Conservation (phyloP, 2,329 filamentous ascomycete species). For the Achaetomium macrosporum region DNA sequence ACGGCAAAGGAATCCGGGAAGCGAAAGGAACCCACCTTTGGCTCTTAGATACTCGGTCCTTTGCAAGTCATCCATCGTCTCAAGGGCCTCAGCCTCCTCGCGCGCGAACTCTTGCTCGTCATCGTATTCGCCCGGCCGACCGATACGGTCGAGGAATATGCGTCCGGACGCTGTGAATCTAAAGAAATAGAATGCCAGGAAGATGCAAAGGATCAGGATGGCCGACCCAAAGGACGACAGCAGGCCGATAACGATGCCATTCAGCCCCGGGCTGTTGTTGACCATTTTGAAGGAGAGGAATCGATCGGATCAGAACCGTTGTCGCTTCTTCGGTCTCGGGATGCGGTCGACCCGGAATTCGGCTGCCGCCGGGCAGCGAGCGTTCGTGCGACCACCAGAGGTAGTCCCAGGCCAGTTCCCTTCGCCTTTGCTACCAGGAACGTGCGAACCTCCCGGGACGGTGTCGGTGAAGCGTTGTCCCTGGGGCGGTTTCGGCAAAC, state of each 20-base stretch:
- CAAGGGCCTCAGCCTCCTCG: constrained; percentile 91
- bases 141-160: constrained; percentile 89
- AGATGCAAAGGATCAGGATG: constrained; percentile 71
- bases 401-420: neutral
- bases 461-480: neutral
- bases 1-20: neutral
- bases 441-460: neutral
- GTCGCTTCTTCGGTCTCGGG: neutral
- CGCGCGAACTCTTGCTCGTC: constrained; percentile 92
- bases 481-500: neutral
- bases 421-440: neutral
- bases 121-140: constrained; percentile 91
- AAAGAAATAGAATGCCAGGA: constrained; percentile 86
- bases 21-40: constrained; percentile 61
- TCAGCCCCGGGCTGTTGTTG: constrained; percentile 34
- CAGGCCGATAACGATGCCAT: constrained; percentile 88
- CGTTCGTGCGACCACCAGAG: constrained; percentile 3
- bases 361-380: constrained; percentile 9
- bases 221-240: constrained; percentile 92
- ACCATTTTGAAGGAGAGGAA: constrained; percentile 16
- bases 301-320: neutral
- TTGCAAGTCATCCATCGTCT: constrained; percentile 91
- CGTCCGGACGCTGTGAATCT: constrained; percentile 81
- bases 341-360: constrained; percentile 2
- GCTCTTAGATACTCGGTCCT: constrained; percentile 86